These are phyloP conservation scores for Aphanoascus verrucosus DNA, from an alignment of 2,329 filamentous ascomycete genomes.

Conservation along the genomic window DNA sequence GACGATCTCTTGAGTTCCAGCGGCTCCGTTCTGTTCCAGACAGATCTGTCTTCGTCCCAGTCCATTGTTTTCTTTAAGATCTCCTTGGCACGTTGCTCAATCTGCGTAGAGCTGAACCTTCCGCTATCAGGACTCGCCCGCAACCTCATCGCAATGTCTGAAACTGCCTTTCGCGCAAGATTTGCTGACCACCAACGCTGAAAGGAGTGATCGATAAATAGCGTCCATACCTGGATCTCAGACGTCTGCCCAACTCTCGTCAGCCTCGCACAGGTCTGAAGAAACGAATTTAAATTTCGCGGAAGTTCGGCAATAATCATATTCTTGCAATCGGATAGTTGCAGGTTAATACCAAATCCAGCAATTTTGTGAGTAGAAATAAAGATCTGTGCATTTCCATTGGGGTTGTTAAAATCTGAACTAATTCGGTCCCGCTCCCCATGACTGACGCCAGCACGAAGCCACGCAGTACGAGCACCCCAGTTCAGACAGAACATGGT, in stretches of 20 bases:
- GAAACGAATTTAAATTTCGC: neutral
- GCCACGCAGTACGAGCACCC: too few species aligned
- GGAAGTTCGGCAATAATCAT: slow-evolving; percentile 1
- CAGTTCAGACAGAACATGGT: neutral
- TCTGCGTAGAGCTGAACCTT: too few species aligned
- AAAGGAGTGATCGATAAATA: neutral
- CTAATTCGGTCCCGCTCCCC: too few species aligned
- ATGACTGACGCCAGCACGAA: too few species aligned
- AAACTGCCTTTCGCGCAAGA: neutral
- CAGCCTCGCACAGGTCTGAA: neutral
- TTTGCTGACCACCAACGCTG: neutral
- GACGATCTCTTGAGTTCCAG: too few species aligned
- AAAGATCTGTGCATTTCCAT: neutral
- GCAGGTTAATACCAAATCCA: neutral
- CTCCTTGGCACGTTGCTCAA: too few species aligned
- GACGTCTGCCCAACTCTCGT: neutral
- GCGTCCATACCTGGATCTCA: neutral
- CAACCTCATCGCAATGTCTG: neutral
- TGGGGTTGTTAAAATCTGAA: too few species aligned
- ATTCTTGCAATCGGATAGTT: neutral
- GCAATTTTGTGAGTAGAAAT: neutral
- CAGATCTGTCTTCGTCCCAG: too few species aligned
- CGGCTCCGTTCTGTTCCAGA: too few species aligned
- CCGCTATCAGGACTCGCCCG: too few species aligned
- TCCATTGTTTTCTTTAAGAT: too few species aligned